These are phyloP conservation scores for Thermochaetoides thermophila DNA, from an alignment of 495 filamentous ascomycete species.

Conservation along the genomic window DNA sequence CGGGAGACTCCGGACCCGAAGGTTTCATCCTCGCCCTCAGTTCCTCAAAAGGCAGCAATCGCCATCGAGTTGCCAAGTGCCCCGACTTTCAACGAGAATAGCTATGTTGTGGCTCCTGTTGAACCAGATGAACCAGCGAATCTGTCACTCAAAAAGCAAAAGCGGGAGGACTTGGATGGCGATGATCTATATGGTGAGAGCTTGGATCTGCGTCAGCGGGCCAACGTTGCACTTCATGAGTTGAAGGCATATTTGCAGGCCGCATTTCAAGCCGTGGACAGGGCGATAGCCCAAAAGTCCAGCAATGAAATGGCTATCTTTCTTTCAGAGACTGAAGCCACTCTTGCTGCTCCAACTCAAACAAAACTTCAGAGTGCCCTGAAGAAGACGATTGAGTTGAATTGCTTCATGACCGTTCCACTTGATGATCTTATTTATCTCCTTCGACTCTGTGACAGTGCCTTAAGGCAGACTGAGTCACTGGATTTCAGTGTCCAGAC, in stretches of 20 bases:
- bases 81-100: slow-evolving; percentile 22
- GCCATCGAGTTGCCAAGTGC: slow-evolving; percentile 24
- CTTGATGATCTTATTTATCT: slow-evolving; percentile 58
- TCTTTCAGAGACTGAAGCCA: slow-evolving; percentile 39
- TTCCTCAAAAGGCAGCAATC: slow-evolving; percentile 12
- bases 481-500: slow-evolving; percentile 49
- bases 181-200: slow-evolving; percentile 33
- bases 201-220: slow-evolving; percentile 64
- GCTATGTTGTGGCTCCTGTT: slow-evolving; percentile 26
- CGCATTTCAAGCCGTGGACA: slow-evolving; percentile 67
- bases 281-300: slow-evolving; percentile 32
- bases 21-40: no score
- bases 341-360: slow-evolving; percentile 50
- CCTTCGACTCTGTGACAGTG: slow-evolving; percentile 64
- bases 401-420: slow-evolving; percentile 53
- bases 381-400: slow-evolving; percentile 51
- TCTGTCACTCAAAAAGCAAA: slow-evolving; percentile 26
- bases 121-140: slow-evolving; percentile 25
- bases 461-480: slow-evolving; percentile 51
- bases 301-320: slow-evolving; percentile 25
- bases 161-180: slow-evolving; percentile 24
- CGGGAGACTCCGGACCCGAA: no score
- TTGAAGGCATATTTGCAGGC: slow-evolving; percentile 53
- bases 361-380: slow-evolving; percentile 53
- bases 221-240: slow-evolving; percentile 52